Base-by-base conservation (phyloP, 1,284 basidiomycete species). In the Naganishia cerealis region DNA sequence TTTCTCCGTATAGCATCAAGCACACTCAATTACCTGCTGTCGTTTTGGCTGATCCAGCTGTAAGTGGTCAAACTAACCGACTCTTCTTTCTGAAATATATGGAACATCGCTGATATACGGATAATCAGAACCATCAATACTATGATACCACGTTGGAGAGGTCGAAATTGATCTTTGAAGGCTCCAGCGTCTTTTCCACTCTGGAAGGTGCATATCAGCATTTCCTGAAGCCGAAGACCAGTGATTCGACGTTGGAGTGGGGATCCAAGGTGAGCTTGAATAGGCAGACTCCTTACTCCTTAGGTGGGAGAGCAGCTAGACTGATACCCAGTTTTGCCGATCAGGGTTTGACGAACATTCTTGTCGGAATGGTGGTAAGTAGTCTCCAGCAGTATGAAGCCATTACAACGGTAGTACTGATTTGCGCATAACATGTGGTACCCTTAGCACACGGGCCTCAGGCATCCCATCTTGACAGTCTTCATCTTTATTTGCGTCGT, bases 31-130 rank as follows among this genome's bases (percentile, higher is more conserved):
- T 86, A 63, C 86, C 88, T 0, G 78, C 79, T 6, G 83, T 92
- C 13, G 84, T 94, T 18, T 84, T 96, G 62, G 85, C 90, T 0
- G 89, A 95, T 79, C 91, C 94, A 69, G 81, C 85, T 72, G 92
- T 92, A 72, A 70, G 87, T 82, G 26, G 42, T 63, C 26, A 4
- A 36, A 9, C 16, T 53, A 24, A 33, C 39, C 2, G 29, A 13
- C 21, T 13, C 53, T 26, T 24, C 40, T 18, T 18, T 15, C 6
- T 13, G 40, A 39, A 15, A 6, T 33, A 33, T 33, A 33, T n/a
- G 16, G 39, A 54, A 57, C 46, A 7, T 38, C 40, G 48, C 62
- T 59, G 58, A 50, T 16, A 40, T 50, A 21, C 21, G n/a, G n/a
- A 33, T 24, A 50, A 50, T 50, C 56, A 76, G 72, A 68, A 67